These are phyloP conservation scores for Penicillium salamii DNA, from an alignment of 495 filamentous ascomycete species.

Conservation along the genomic window DNA sequence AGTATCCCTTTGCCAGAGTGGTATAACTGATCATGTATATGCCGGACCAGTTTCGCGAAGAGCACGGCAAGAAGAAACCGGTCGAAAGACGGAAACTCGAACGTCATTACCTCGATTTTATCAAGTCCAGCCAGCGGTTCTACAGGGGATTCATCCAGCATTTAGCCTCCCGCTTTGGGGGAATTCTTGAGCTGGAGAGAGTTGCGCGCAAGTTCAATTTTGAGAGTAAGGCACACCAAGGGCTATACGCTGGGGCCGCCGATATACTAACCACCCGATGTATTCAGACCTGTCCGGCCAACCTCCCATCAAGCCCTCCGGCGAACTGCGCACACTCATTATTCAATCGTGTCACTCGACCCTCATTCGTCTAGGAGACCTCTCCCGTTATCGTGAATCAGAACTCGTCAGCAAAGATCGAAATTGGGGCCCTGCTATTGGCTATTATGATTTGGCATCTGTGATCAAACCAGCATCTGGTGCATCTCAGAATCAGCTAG, in stretches of 20 bases:
- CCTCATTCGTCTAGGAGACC: slow-evolving; percentile 82
- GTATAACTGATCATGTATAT: slow-evolving; percentile 13
- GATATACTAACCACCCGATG: slow-evolving; percentile 31
- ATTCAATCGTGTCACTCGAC: slow-evolving; percentile 77
- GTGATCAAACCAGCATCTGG: slow-evolving; percentile 77
- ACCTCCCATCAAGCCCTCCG: slow-evolving; percentile 37
- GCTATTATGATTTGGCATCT: slow-evolving; percentile 81
- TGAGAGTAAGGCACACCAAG: slow-evolving; percentile 40
- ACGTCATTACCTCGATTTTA: slow-evolving; percentile 75
- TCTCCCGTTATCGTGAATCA: slow-evolving; percentile 85
- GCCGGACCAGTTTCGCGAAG: slow-evolving; percentile 47
- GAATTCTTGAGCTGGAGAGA: slow-evolving; percentile 68
- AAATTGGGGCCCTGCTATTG: slow-evolving; percentile 76
- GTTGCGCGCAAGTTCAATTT: slow-evolving; percentile 67
- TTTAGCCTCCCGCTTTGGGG: slow-evolving; percentile 66
- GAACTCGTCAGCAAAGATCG: slow-evolving; percentile 60
- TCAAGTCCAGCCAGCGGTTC: slow-evolving; percentile 82
- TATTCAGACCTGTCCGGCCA: slow-evolving; percentile 37
- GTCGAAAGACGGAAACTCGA: slow-evolving; percentile 77
- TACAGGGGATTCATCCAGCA: slow-evolving; percentile 82
- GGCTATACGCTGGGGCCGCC: slow-evolving; percentile 6
- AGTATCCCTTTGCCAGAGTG: neutral
- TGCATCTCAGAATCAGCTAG: slow-evolving; percentile 81
- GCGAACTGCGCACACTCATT: slow-evolving; percentile 53
- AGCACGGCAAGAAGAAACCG: slow-evolving; percentile 58